A percentile compares a stretch with the other conserved stretches of the same genome.
Conservation (phyloP, 202 grass and related monocot species). For the Sporobolus alterniflorus region DNA sequence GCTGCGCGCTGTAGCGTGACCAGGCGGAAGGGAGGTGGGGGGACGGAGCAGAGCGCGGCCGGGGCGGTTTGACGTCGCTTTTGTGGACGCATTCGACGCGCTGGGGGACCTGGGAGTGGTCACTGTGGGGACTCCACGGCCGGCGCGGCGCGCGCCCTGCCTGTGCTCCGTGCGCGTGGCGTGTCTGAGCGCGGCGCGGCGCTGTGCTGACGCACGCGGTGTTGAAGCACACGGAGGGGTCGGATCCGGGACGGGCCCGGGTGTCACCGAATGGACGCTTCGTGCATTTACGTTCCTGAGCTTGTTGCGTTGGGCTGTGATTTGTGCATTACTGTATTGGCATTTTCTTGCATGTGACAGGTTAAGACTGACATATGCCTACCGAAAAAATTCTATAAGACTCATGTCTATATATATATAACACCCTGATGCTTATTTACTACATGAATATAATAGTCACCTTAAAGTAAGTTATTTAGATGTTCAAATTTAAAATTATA, state of each 20-base stretch:
- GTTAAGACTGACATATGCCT: too few species aligned
- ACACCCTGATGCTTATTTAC: too few species aligned
- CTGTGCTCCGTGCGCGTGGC: not conserved
- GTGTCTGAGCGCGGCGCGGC: not conserved
- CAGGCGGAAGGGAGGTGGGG: not conserved
- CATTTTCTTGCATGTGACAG: too few species aligned
- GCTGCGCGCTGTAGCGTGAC: not conserved
- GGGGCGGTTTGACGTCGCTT: conserved; percentile 6
- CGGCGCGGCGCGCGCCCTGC: not conserved
- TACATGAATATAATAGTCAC: too few species aligned
- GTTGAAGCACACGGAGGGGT: too few species aligned
- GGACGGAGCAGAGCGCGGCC: not conserved
- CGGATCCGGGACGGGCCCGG: not conserved
- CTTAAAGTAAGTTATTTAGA: too few species aligned
- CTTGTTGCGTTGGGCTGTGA: too few species aligned
- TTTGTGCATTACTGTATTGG: too few species aligned
- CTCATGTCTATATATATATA: too few species aligned
- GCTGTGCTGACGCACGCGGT: not conserved
- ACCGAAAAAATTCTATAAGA: too few species aligned
- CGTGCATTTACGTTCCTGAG: too few species aligned
- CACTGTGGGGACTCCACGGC: not conserved
- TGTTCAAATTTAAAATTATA: too few species aligned
- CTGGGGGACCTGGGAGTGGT: not conserved
- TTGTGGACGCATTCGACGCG: not conserved
- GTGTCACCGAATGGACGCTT: not conserved